phyloP scores from a whole-genome alignment of 371 early-diverging fungal species.

The Syncephalastrum contaminatum region DNA sequence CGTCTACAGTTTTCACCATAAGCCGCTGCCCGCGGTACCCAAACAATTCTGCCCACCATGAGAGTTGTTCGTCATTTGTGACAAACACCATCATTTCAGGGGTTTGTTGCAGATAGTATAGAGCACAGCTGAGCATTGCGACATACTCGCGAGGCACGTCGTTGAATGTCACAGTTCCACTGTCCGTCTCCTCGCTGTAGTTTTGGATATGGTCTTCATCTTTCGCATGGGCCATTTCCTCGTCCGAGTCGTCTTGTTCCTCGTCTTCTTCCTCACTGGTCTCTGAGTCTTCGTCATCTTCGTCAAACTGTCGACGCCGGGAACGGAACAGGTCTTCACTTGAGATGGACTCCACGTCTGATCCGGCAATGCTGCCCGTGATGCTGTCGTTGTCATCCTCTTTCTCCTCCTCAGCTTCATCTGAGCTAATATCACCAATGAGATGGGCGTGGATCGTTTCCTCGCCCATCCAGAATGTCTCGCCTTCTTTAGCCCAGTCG shows the following conservation, averaged over 20 bases:
- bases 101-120: constrained; percentile 35
- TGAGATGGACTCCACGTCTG: constrained; percentile 19
- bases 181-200: constrained; percentile 6
- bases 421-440: constrained; percentile 7
- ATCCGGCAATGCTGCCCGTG: too few relatives aligned
- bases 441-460: constrained; percentile 7
- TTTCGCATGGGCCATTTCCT: constrained; percentile 7
- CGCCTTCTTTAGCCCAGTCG: constrained; percentile 50
- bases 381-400: constrained; percentile 14
- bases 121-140: constrained; percentile 42
- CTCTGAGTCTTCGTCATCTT: constrained; percentile 5
- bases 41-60: constrained; percentile 52
- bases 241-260: constrained; percentile 6
- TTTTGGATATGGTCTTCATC: neutral
- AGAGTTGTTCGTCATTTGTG: constrained; percentile 48
- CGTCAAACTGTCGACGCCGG: constrained; percentile 21
- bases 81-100: constrained; percentile 32
- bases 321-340: constrained; percentile 26
- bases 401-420: constrained; percentile 16
- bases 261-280: constrained; percentile 14
- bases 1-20: constrained; percentile 37
- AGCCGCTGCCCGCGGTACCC: constrained; percentile 40
- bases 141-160: constrained; percentile 39
- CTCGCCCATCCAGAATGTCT: constrained; percentile 50
- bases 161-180: constrained; percentile 13